Evolutionary conservation across 495 filamentous ascomycete genomes (phyloP), one percentile per base, ranked within the genome.

Genomic region (Xylaria telfairii): DNA sequence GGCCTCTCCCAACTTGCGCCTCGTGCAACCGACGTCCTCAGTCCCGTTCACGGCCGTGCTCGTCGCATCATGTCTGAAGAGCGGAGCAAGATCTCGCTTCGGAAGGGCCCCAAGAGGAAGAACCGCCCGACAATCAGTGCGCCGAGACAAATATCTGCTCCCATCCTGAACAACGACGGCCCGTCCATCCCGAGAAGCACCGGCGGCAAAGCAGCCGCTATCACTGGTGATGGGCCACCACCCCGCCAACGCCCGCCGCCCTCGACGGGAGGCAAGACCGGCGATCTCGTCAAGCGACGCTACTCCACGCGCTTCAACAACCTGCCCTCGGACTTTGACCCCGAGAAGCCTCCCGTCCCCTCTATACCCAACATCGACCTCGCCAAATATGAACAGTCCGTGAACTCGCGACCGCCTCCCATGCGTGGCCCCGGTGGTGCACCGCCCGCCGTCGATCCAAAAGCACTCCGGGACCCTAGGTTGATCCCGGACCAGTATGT

Each of bases 291-390:
- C 61, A 98, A 98, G 81, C 86, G 93, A 68, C 86, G 96, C 67
- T 98, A 98, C 80, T 98, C 96, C 21, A 94, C 94, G 37, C 88
- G 95, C 62, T 97, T 97, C 79, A 92, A 92, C 72, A 88, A 91
- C 62, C 81, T 90, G 13, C 92, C 92, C 0, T 75, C 77, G 51
- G 91, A 94, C 71, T 92, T 91, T 73, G 85, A 87, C 67, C 86
- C 88, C 68, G 83, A 82, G 53, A 85, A 82, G 57, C 90, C 86
- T 41, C 91, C 93, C 0, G 82, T 96, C 69, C 93, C 93, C 3
- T 73, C 83, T 21, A 71, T 92, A 68, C 90, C 89, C 51, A 81
- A 71, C 73, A 84, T 83, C 80, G 89, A 77, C 72, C 82, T 72
- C 63, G 90, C 69, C 81, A 89, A 60, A 79, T 83, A 72, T 82